Evolutionary conservation across 768 basidiomycete genomes (phyloP).

Genomic region (Tylopilus rubrobrunneus): DNA sequence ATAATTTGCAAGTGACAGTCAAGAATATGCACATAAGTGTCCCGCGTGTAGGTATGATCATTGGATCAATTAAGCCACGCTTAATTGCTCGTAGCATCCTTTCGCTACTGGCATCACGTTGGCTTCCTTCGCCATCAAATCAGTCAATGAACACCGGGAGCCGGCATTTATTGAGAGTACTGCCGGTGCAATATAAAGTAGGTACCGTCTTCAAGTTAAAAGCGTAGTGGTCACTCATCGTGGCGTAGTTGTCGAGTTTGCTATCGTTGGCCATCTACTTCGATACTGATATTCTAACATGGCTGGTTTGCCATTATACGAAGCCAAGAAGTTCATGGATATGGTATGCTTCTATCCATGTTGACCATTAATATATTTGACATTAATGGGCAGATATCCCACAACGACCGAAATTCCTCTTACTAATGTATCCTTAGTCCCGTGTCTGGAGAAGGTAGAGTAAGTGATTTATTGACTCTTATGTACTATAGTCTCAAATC

Average conservation of each 20-base stretch:
- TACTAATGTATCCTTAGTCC: conserved; percentile 97
- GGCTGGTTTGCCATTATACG: conserved; percentile 58
- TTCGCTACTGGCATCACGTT: conserved; percentile 91
- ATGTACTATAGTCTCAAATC: neutral
- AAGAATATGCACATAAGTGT: conserved; percentile 96
- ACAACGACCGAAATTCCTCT: conserved; percentile 35
- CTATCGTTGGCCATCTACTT: conserved; percentile 90
- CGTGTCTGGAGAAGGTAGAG: conserved; percentile 91
- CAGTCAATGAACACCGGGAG: conserved; percentile 85
- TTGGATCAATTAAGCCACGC: neutral
- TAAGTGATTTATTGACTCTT: conserved; percentile 33
- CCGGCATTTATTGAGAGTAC: conserved; percentile 91
- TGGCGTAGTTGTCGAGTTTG: conserved; percentile 70
- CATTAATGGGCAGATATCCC: conserved; percentile 43
- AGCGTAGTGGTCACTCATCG: conserved; percentile 3
- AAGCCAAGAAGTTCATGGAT: conserved; percentile 68
- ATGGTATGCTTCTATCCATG: conserved; percentile 45
- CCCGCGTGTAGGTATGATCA: conserved; percentile 65
- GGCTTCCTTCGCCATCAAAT: conserved; percentile 81
- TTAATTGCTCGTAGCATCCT: conserved; percentile 63
- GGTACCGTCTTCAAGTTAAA: conserved; percentile 1
- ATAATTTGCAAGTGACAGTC: conserved; percentile 93
- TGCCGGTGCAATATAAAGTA: conserved; percentile 86
- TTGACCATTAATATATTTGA: conserved; percentile 1
- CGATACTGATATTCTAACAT: conserved; percentile 88